phyloP scores from a whole-genome alignment of 192 early-diverging fungal species.

The Allomyces macrogynus region DNA sequence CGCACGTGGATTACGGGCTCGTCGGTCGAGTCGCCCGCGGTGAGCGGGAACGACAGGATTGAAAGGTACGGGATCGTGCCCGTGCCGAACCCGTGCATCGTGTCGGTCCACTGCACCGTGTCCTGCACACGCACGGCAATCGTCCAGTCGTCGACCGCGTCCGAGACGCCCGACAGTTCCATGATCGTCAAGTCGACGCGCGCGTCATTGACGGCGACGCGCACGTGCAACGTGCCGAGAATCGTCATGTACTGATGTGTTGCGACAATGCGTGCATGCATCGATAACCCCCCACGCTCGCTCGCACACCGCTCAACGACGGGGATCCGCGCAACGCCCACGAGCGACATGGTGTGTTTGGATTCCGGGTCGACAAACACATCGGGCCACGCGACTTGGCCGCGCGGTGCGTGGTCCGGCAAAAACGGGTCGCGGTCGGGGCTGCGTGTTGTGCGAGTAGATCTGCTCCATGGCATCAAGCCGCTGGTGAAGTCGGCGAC shows the following conservation, averaged over 20 bases:
- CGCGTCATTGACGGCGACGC: background rate
- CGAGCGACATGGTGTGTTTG: background rate
- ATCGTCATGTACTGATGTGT: background rate
- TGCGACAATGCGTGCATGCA: background rate
- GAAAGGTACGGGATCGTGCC: no score
- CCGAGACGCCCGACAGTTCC: background rate
- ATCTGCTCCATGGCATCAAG: background rate
- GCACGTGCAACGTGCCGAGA: background rate
- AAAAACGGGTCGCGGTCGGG: background rate
- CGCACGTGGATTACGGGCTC: no score
- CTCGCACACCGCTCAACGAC: no score
- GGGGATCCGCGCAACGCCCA: background rate
- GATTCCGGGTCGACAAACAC: background rate
- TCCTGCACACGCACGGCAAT: no score
- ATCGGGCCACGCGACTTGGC: background rate
- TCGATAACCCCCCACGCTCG: no score
- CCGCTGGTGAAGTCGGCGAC: background rate
- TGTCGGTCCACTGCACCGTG: no score
- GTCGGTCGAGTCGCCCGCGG: no score
- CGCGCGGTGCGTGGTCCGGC: background rate
- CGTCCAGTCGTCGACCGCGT: no score
- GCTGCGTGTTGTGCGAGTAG: background rate
- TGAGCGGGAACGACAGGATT: no score
- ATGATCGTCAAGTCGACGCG: background rate
- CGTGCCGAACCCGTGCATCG: no score